Evolutionary conservation across 2,329 filamentous ascomycete species (phyloP).

Genomic region (Paecilomyces sp.): DNA sequence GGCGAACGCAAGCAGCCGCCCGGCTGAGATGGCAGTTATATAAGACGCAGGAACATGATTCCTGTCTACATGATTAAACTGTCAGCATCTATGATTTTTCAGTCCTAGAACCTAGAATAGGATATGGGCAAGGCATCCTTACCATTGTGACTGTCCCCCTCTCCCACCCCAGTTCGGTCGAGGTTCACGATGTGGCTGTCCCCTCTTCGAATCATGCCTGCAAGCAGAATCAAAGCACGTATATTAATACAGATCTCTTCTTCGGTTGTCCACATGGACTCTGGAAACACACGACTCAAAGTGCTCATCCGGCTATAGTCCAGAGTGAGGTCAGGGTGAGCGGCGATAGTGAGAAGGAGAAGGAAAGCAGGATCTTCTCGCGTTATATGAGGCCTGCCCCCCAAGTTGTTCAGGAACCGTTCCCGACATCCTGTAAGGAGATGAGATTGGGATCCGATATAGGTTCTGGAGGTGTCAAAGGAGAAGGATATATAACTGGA

Average conservation of each 20-base stretch:
- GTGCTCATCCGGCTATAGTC: constrained; percentile 4
- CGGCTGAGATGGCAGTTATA: neutral
- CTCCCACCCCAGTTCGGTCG: neutral
- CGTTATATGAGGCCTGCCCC: neutral
- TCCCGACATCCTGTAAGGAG: neutral
- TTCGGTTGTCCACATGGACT: constrained; percentile 1
- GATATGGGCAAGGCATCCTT: neutral
- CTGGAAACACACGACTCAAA: constrained; percentile 1
- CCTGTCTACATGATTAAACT: neutral
- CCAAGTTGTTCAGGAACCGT: neutral
- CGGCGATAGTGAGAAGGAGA: constrained; percentile 2
- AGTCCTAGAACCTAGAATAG: neutral
- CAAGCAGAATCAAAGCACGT: neutral
- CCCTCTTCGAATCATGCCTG: neutral
- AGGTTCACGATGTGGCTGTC: neutral
- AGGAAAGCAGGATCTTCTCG: constrained; percentile 2
- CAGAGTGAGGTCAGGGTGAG: constrained; percentile 1
- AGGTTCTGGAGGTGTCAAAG: neutral
- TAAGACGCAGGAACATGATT: neutral
- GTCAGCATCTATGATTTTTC: neutral
- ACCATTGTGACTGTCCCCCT: neutral
- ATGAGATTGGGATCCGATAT: neutral
- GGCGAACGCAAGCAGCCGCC: neutral
- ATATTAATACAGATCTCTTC: constrained; percentile 1
- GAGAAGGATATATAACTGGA: neutral